Evolutionary conservation across 1,284 basidiomycete species (phyloP), one percentile per base, ranked within the genome.

Genomic region (Irpex rosettiformis): DNA sequence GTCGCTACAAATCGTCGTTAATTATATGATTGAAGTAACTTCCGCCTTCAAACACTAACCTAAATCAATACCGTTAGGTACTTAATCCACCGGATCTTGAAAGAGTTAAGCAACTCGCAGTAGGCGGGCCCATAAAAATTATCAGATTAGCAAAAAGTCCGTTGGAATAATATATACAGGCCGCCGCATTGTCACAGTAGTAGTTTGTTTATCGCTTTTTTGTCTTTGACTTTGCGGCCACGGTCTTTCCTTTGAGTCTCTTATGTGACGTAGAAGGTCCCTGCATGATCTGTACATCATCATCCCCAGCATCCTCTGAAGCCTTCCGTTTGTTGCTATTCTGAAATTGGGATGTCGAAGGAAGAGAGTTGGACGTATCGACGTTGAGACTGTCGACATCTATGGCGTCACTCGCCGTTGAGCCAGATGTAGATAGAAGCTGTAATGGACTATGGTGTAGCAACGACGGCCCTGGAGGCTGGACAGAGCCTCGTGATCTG

Each of bases 281-380:
- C 42, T 86, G 82, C 2, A 84, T 67, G 54, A 84, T 76, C 63
- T 85, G 79, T 21, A 84, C 69, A 37, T 85, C 84, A 53, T 84
- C 82, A 52, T 86, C 84, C 54, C 75, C 77, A 43, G 64, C 60
- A n/a, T 57, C 62, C 63, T 64, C 65, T 53, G 61, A 65, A 58
- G 61, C 72, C 67, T 81, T 86, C 37, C 85, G 75, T 68, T 87
- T 86, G 43, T 22, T 30, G 24, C 21, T 25, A 22, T 33, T 33
- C 7, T 28, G 40, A 10, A 11, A 42, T 54, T 42, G 57, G 25
- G 25, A 18, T 7, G 43, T 8, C 24, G 48, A 48, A n/a, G 55
- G 28, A 6, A 4, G 29, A 42, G 56, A 51, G 13, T 56, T 54
- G 4, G 67, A 64, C 24, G 64, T 59, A 11, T 63, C 54, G 4